Percentiles rank a stretch among this genome's conserved stretches.
These are phyloP conservation scores for Paspalum vaginatum DNA, from an alignment of 176 grass and related monocot species.

Conservation along the genomic window DNA sequence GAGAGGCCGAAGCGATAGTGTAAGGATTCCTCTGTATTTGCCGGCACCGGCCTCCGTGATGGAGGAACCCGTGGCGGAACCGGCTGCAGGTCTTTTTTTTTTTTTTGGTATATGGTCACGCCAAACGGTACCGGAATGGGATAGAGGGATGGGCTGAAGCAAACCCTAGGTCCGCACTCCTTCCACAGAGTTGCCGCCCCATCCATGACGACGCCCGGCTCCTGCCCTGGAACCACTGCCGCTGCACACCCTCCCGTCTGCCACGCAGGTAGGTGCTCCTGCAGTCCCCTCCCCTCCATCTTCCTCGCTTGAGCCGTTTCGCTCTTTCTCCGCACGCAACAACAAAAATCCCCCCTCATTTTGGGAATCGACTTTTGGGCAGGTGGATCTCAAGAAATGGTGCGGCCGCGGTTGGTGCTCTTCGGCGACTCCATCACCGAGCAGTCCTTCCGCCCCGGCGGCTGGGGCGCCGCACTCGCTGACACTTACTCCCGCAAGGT, in stretches of 20 bases:
- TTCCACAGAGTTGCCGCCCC: neutral
- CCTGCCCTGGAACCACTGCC: neutral
- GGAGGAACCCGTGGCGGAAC: too few species aligned
- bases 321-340: neutral
- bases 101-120: too few species aligned
- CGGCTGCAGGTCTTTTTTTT: too few species aligned
- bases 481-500: constrained; percentile 82
- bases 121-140: too few species aligned
- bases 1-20: too few species aligned
- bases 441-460: constrained; percentile 64
- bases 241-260: neutral
- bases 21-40: too few species aligned
- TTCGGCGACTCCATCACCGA: constrained; percentile 83
- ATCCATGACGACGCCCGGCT: neutral
- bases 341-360: neutral
- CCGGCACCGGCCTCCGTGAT: too few species aligned
- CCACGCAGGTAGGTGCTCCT: neutral
- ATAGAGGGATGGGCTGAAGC: too few species aligned
- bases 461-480: constrained; percentile 64
- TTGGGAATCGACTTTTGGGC: neutral
- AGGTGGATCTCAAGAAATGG: constrained; percentile 21
- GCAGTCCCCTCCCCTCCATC: neutral
- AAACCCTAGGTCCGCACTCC: too few species aligned
- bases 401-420: constrained; percentile 55
- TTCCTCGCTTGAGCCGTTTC: neutral